A percentile compares a stretch with the other conserved stretches of the same genome.
These are phyloP conservation scores for Trichothecium roseum DNA, from an alignment of 2,329 filamentous ascomycete genomes.

Conservation along the genomic window DNA sequence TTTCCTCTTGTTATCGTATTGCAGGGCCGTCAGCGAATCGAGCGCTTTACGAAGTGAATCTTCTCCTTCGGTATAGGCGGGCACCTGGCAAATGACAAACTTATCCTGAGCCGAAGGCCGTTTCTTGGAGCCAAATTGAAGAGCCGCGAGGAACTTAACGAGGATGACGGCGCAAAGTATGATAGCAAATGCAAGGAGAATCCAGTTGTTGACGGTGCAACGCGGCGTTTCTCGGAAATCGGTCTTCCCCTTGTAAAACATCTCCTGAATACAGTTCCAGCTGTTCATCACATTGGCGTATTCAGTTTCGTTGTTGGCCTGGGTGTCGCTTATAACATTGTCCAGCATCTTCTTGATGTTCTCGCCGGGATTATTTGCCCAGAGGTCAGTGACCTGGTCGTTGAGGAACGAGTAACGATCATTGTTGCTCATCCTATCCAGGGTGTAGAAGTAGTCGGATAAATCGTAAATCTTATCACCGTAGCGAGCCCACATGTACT, in stretches of 20 bases:
- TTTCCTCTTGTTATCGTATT: conserved; percentile 98
- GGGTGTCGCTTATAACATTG: conserved; percentile 33
- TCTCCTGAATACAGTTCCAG: conserved; percentile 70
- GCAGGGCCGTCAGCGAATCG: conserved; percentile 85
- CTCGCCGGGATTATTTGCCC: conserved; percentile 65
- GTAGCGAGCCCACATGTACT: conserved; percentile 72
- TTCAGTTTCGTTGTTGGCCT: conserved; percentile 39
- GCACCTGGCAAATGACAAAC: conserved; percentile 97
- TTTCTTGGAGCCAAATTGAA: conserved; percentile 88
- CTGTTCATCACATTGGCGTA: conserved; percentile 48
- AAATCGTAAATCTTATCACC: conserved; percentile 74
- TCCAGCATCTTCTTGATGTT: conserved; percentile 65
- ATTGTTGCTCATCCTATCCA: conserved; percentile 44
- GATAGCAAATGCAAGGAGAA: conserved; percentile 79
- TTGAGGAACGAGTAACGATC: conserved; percentile 64
- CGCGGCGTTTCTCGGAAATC: conserved; percentile 72
- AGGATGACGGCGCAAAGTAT: conserved; percentile 71
- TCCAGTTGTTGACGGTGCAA: conserved; percentile 85
- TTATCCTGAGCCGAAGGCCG: conserved; percentile 89
- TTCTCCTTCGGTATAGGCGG: conserved; percentile 95
- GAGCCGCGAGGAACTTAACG: conserved; percentile 82
- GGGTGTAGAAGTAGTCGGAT: conserved; percentile 81
- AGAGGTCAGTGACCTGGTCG: conserved; percentile 50
- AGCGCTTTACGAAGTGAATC: conserved; percentile 87
- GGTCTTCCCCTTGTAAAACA: conserved; percentile 71